These are phyloP conservation scores for Lactarius quietus DNA, from an alignment of 768 basidiomycete species.

Conservation along the genomic window DNA sequence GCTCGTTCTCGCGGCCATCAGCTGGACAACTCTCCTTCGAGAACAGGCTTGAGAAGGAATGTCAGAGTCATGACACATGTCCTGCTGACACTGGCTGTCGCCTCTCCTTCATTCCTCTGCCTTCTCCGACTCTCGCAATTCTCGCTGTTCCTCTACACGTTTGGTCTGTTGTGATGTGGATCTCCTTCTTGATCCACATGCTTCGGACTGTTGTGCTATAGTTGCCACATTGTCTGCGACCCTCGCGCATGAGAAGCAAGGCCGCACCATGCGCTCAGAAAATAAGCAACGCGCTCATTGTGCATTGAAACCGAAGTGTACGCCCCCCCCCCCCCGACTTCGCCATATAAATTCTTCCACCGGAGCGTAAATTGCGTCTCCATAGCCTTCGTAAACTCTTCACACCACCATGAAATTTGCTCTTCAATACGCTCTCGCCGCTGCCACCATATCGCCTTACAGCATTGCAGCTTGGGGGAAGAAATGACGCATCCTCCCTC, in stretches of 20 bases:
- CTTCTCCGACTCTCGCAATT: neutral
- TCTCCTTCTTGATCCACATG: neutral
- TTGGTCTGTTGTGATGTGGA: neutral
- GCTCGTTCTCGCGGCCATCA: neutral
- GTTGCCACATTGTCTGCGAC: conserved; percentile 3
- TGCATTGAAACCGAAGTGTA: neutral
- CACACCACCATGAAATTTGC: conserved; percentile 9
- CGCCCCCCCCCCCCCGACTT: neutral
- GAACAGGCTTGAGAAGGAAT: neutral
- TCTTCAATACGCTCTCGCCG: conserved; percentile 1
- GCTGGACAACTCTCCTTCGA: neutral
- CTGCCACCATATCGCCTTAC: conserved; percentile 8
- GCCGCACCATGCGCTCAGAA: neutral
- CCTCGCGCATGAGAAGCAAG: neutral
- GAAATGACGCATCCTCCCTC: too few relatives aligned
- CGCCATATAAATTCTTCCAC: neutral
- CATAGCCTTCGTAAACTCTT: neutral
- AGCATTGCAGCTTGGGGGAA: conserved; percentile 28
- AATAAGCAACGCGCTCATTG: neutral
- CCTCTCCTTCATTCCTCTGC: neutral
- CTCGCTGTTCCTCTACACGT: neutral
- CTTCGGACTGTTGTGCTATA: neutral
- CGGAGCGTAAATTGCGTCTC: neutral
- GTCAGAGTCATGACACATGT: neutral
- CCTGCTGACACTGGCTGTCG: neutral